phyloP scores from a whole-genome alignment of 2,329 filamentous ascomycete species.

The Talaromyces sp. region DNA sequence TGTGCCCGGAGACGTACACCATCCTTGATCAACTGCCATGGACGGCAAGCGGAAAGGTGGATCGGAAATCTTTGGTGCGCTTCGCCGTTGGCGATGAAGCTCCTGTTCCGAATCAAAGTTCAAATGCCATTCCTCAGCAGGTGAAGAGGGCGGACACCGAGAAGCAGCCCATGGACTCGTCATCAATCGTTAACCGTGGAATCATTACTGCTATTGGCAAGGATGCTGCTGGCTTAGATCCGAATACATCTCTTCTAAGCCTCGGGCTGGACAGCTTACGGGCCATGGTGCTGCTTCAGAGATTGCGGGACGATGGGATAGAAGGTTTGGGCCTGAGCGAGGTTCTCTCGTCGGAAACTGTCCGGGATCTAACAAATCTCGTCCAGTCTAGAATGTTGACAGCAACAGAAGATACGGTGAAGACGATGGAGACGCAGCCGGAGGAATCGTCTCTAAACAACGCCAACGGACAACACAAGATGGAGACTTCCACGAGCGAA shows the following conservation, averaged over 20 bases:
- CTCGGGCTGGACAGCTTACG: slow-evolving; percentile 37
- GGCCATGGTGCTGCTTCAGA: slow-evolving; percentile 34
- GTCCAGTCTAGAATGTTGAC: not conserved
- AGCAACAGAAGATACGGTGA: not conserved
- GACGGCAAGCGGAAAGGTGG: slow-evolving; percentile 3
- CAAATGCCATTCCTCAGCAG: not conserved
- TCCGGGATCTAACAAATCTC: slow-evolving; percentile 4
- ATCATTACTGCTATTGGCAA: not conserved
- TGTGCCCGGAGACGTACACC: slow-evolving; percentile 13
- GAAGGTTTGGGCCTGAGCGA: slow-evolving; percentile 26
- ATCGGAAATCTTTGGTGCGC: slow-evolving; percentile 3
- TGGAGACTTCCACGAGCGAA: not conserved
- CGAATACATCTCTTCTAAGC: slow-evolving; percentile 23
- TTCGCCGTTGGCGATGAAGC: not conserved
- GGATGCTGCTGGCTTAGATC: slow-evolving; percentile 19
- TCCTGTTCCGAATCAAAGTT: not conserved
- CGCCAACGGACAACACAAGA: not conserved
- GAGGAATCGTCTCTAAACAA: not conserved
- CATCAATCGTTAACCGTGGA: not conserved
- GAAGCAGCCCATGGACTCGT: not conserved
- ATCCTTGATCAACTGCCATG: not conserved
- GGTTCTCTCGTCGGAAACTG: slow-evolving; percentile 30
- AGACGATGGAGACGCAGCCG: not conserved
- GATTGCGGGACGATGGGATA: slow-evolving; percentile 28
- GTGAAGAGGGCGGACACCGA: not conserved